Base-by-base conservation (phyloP, 2,329 filamentous ascomycete species). In the Fusarium praegraminearum region DNA sequence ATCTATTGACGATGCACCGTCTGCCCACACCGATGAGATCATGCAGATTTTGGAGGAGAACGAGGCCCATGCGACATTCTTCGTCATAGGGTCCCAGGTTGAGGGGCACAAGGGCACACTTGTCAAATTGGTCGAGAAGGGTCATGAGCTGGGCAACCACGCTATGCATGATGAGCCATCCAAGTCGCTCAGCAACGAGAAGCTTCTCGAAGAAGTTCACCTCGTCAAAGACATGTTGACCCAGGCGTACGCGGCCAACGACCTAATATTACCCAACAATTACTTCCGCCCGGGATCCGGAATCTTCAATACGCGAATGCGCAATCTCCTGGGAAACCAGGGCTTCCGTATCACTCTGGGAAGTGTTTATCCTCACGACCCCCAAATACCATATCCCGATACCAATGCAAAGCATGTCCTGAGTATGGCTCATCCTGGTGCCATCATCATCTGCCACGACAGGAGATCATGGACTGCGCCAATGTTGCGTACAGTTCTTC, bases 1-100 rank as follows among this genome's bases (percentile, higher is more conserved):
- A 40, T 97, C 93, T 2, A 91, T 97, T 74, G 94, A 97, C 81
- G 94, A 97, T 80, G 91, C 90, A 30, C 94, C 94, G 0, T 94
- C 91, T 3, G 80, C 85, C 44, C 85, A 92, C 78, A 97, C 94
- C 3, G 76, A 80, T 45, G 87, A 90, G 58, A 94, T 97, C 62
- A 81, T 94, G 57, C 80, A 88, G 44, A 81, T 93, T 0, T 83
- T 97, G n/a, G 82, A 84, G 55, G 83, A 83, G 26, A 85, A 93
- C 75, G 84, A 86, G 59, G 93, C 91, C 16, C 87, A 84, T 22
- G 94, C 94, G 0, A 97, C 94, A 0, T 96, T 97, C 78, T 98
- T 97, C 79, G 85, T 97, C 33, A 97, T 97, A 73, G 94, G 94
- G 11, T 86, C 86, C 4, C 93, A 97, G 80, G 89, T 93, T 12